Base-by-base conservation (phyloP, 2,329 filamentous ascomycete genomes). In the Trichophyton equinum region DNA sequence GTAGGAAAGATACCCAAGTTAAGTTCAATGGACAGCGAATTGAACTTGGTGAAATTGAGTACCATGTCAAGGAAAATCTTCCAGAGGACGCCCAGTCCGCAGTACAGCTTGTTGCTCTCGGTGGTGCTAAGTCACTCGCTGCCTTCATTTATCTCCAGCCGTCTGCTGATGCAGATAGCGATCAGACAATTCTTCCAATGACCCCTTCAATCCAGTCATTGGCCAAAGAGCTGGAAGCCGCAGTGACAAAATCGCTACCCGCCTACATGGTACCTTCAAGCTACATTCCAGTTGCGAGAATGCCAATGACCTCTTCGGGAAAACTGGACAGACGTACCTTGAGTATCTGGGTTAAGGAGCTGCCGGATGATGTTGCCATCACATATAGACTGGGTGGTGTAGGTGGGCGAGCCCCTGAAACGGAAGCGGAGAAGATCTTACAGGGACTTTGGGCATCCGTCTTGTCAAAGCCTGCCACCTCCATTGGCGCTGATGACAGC, bases 21-120 rank as follows among this genome's bases (percentile, higher is more conserved):
- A 97, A 97, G 79, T 91, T 97, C 65, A 87, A 92, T 63, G 92
- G 92, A 1, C 97, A 96, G 79, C 82, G 92, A 62, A 95, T 99
- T 67, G 94, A 99, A 75, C 84, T 97, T 57, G 87, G 87, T 64
- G 94, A 97, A 66, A 96, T 97, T 66, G 91, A 97, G 73, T 87
- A 81, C 47, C 86, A 95, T 71, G 77, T 96, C n/a, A 64, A 62
- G 53, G 86, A 84, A 59, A 81, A 85, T 46, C 83, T 89, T 73
- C 84, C 83, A 1, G 62, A 63, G 22, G 60, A 51, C n/a, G 38
- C 60, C 15, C 60, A 65, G 0, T 75, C 95, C 22, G 82, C 96
- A 27, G 82, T 89, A 38, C 92, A 97, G 66, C 89, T 88, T 2
- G 83, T 96, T 3, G 83, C 89, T 72, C 83, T 88, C 73, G 86